A percentile compares a stretch with the other conserved stretches of the same genome.
Evolutionary conservation across 495 filamentous ascomycete genomes (phyloP).

Genomic region (Xylaria telfairii): DNA sequence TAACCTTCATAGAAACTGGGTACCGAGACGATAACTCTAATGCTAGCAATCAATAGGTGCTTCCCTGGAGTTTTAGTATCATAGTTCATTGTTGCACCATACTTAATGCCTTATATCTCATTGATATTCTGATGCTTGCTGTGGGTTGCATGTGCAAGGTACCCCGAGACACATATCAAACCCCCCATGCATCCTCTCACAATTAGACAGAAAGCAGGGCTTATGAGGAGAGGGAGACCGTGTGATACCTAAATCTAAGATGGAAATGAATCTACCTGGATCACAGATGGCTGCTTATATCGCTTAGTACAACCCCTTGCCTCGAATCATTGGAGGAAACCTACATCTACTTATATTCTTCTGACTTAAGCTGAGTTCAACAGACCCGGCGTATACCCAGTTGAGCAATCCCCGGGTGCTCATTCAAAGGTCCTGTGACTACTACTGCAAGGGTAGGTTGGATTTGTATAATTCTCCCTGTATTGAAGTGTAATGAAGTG

Average conservation of each 20-base stretch:
- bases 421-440: neutral
- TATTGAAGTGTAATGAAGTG: neutral
- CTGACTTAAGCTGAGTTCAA: neutral
- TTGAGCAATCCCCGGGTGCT: neutral
- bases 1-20: no score
- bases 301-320: neutral
- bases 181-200: no score
- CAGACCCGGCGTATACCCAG: neutral
- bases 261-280: neutral
- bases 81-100: no score
- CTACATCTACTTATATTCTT: neutral
- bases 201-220: neutral
- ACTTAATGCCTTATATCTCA: no score
- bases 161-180: neutral
- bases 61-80: no score
- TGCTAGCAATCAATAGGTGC: no score
- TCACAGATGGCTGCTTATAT: neutral
- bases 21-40: no score
- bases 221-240: neutral
- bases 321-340: neutral
- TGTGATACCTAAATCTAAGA: neutral
- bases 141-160: no score
- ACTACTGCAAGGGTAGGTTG: neutral
- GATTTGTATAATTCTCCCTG: neutral
- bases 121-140: no score